Base-by-base conservation (phyloP, 148 eudicot genomes). In the Simmondsia chinensis region DNA sequence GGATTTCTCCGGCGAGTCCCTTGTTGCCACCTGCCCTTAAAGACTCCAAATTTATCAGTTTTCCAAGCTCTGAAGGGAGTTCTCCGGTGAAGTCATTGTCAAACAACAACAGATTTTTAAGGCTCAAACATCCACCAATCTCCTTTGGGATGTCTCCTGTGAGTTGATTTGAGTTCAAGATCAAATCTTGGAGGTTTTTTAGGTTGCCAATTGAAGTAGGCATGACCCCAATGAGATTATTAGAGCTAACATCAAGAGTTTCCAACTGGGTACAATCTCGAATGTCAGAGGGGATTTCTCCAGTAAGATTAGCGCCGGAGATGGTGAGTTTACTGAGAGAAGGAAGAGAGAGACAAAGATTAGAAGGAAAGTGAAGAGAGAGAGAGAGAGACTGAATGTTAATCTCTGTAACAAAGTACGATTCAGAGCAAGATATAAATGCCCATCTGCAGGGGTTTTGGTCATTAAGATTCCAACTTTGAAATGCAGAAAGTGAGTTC, bases 401-500 rank as follows among this genome's bases (percentile, higher is more conserved):
- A 12, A 88, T 75, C 43, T 80, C 57, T 1, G 74, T 58, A 1
- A 88, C 74, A 28, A 58, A 69, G 14, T 63, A 43, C 10, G 70
- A 62, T 3, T 52, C 2, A 16, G 72, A 69, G 48, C 96, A 88
- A 4, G 71, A 60, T 2, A 88, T 71, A 72, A 16, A 71, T 10
- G 86, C 25, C 96, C 96, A 88, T 18, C 73, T 58, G 66, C 96
- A 88, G 9, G 96, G 96, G 51, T 66, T 75, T 13, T 61, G 31
- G 49, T 83, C 91, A 1, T 11, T 15, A 2, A 37, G 21, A 53
- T 63, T 70, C 96, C 96, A 87, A 30, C 39, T 52, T 10, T 74
- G 59, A 22, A 85, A 60, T 5, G 54, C 50, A 7, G 57, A 0
- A 16, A 71, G 64, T 2, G 54, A 47, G 11, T 48, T 19, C 18